Base-by-base conservation (phyloP, 164 flowering plant genomes). In the Akebia trifoliata region DNA sequence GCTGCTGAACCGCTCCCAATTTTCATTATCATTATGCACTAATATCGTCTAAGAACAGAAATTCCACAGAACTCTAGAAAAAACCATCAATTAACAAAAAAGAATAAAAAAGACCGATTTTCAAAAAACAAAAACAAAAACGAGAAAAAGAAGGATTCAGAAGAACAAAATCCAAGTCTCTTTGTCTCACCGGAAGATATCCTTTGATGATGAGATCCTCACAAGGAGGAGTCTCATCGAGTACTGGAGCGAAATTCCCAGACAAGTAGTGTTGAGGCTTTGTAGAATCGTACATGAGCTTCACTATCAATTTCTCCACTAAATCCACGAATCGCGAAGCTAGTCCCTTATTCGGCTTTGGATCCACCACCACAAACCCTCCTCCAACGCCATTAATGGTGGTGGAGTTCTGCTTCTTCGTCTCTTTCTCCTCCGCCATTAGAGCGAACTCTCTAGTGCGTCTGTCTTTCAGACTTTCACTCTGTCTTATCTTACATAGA, bases 191-290 rank as follows among this genome's bases (percentile, higher is more conserved):
- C 38, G 96, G 98, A 11, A 92, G 85, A 28, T 62, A 52, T 26
- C 98, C 98, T 40, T 44, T 68, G 59, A 92, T 79, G 6, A 69
- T 65, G 31, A 92, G 86, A 63, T 89, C 70, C 8, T 63, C 48
- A 58, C 60, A 63, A 11, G 98, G 98, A 31, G 96, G 91, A 31
- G 95, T 86, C 63, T 92, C 98, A 0, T 78, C 74, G 4, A 36
- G 29, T 31, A 75, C 81, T 0, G 98, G 98, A 58, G 91, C 93
- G 57, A 80, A 88, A 64, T 86, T 87, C 1, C 98, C 93, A 22
- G 85, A 52, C 25, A 88, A 80, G 59, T 75, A 92, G 49, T 77
- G 83, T 0, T 65, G 86, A 50, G 95, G 84, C 57, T 65, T 59
- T 1, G 80, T 66, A 7, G 90, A 55, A 62, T 88, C 84, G 65